Evolutionary conservation across 768 basidiomycete genomes (phyloP).

Genomic region (Boletus sp.): DNA sequence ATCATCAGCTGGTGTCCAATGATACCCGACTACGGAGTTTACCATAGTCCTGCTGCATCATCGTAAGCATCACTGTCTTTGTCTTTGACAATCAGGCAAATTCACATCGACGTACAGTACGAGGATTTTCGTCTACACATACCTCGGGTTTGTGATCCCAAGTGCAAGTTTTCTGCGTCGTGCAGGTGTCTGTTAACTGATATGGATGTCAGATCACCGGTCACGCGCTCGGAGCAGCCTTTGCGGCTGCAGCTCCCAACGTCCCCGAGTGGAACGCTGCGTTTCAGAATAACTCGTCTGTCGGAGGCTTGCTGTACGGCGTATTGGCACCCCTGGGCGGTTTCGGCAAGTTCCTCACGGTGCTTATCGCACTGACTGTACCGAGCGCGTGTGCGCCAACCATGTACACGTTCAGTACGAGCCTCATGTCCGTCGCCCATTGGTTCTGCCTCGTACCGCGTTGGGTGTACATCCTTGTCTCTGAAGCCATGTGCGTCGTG

Average conservation of each 20-base stretch:
- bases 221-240: conserved; percentile 46
- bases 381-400: conserved; percentile 57
- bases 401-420: conserved; percentile 55
- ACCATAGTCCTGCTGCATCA: conserved; percentile 52
- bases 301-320: conserved; percentile 44
- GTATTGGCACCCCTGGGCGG: conserved; percentile 39
- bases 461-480: conserved; percentile 46
- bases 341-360: conserved; percentile 48
- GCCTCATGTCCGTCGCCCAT: conserved; percentile 38
- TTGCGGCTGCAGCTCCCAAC: conserved; percentile 40
- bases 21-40: conserved; percentile 49
- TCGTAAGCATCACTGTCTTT: conserved; percentile 40
- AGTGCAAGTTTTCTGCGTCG: conserved; percentile 32
- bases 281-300: conserved; percentile 41
- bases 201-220: conserved; percentile 32
- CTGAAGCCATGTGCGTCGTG: conserved; percentile 41
- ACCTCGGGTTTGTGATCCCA: conserved; percentile 43
- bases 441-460: conserved; percentile 40
- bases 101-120: conserved; percentile 21
- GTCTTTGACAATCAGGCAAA: neutral
- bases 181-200: neutral
- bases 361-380: conserved; percentile 52
- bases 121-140: conserved; percentile 45
- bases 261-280: conserved; percentile 41
- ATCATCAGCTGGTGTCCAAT: conserved; percentile 44